These are phyloP conservation scores for Hygrophila difformis DNA, from an alignment of 257 asterid genomes.

Conservation along the genomic window DNA sequence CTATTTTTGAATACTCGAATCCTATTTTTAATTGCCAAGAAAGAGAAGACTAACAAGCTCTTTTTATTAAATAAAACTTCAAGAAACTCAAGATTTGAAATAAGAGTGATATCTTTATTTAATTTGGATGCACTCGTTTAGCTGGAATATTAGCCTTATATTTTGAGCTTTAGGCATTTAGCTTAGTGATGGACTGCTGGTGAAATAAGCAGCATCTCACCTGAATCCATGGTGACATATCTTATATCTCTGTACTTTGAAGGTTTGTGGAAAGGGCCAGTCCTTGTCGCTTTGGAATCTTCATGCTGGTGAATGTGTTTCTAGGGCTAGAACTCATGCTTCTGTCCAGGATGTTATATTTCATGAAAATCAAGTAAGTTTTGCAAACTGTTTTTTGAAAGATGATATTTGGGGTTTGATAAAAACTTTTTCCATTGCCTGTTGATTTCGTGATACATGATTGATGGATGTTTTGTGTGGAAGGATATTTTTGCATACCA, in stretches of 20 bases:
- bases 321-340: constrained; percentile 38
- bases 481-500: too few relatives aligned
- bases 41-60: too few relatives aligned
- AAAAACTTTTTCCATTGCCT: too few relatives aligned
- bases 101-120: too few relatives aligned
- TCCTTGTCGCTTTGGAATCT: constrained; percentile 90
- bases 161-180: too few relatives aligned
- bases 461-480: too few relatives aligned
- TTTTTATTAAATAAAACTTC: too few relatives aligned
- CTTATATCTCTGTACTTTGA: constrained; percentile 11
- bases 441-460: too few relatives aligned
- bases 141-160: too few relatives aligned
- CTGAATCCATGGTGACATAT: constrained; percentile 5
- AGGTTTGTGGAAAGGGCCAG: constrained; percentile 90
- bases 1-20: not conserved
- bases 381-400: not conserved
- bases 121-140: too few relatives aligned
- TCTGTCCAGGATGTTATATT: constrained; percentile 67
- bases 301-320: constrained; percentile 73
- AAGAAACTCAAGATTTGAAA: too few relatives aligned
- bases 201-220: constrained; percentile 1
- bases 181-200: not conserved
- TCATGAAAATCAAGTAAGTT: constrained; percentile 71
- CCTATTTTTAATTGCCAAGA: too few relatives aligned
- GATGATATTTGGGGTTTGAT: constrained; percentile 1